Percentiles rank a stretch among this genome's conserved stretches.
These are phyloP conservation scores for Amoebophrya sp. DNA, from an alignment of 169 alveolate species.

Conservation along the genomic window DNA sequence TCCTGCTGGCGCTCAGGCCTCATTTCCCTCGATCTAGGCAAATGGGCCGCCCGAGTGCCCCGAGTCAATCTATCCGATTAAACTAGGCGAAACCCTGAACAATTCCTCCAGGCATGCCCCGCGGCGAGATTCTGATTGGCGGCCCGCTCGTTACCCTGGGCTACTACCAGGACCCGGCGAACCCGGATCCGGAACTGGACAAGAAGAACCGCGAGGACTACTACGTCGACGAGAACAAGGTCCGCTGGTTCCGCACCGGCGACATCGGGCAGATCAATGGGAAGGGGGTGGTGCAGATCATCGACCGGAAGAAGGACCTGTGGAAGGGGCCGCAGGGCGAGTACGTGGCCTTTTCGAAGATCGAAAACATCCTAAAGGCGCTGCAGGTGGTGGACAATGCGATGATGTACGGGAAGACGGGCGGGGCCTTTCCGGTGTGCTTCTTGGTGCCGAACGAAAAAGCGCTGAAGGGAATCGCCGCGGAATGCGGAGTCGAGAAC, in stretches of 20 bases:
- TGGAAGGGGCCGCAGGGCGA: slow-evolving; percentile 2
- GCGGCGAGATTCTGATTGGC: background rate
- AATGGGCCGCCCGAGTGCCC: no score
- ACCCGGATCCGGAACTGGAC: background rate
- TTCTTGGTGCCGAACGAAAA: background rate
- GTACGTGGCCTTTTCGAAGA: background rate
- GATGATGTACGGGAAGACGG: background rate
- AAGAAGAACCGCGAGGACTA: background rate
- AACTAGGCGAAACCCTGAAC: no score
- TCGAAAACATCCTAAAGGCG: background rate
- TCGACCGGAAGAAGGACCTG: background rate
- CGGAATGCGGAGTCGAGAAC: no score
- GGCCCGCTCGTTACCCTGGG: background rate
- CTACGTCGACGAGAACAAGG: background rate
- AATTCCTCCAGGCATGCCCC: no score
- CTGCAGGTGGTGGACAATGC: background rate
- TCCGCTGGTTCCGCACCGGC: background rate
- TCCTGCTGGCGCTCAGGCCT: no score
- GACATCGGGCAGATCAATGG: background rate
- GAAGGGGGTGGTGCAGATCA: background rate
- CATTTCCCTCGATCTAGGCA: no score
- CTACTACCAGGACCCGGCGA: background rate
- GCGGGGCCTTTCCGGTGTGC: background rate
- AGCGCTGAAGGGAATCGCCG: background rate
- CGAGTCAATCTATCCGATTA: no score